phyloP scores from a whole-genome alignment of 2,329 filamentous ascomycete genomes.

The Coniochaeta prunicola region DNA sequence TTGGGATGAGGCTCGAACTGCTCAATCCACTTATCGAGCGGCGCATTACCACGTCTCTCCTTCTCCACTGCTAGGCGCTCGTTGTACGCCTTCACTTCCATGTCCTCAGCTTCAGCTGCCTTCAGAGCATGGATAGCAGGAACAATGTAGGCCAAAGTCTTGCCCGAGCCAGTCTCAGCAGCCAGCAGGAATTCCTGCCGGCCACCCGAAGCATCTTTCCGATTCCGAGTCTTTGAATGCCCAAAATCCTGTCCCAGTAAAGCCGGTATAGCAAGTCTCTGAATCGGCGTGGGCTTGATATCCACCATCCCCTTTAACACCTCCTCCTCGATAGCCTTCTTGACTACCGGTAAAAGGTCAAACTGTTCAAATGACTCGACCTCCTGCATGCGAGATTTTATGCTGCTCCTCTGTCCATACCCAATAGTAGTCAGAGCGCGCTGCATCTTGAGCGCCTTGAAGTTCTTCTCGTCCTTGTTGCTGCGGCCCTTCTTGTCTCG shows the following conservation, averaged over 20 bases:
- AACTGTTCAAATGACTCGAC: slow-evolving; percentile 79
- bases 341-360: slow-evolving; percentile 62
- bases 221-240: slow-evolving; percentile 19
- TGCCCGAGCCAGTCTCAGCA: slow-evolving; percentile 94
- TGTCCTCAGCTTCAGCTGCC: slow-evolving; percentile 57
- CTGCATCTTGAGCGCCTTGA: slow-evolving; percentile 93
- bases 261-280: slow-evolving; percentile 79
- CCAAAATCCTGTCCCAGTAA: slow-evolving; percentile 54
- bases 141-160: slow-evolving; percentile 87
- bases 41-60: slow-evolving; percentile 42
- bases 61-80: slow-evolving; percentile 47
- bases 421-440: slow-evolving; percentile 67
- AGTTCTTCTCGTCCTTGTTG: slow-evolving; percentile 43
- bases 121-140: slow-evolving; percentile 84
- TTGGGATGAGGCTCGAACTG: slow-evolving; percentile 66
- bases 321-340: slow-evolving; percentile 64
- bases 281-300: slow-evolving; percentile 78
- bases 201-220: slow-evolving; percentile 15
- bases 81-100: slow-evolving; percentile 49
- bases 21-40: slow-evolving; percentile 40
- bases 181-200: slow-evolving; percentile 69
- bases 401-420: slow-evolving; percentile 55
- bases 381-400: slow-evolving; percentile 52
- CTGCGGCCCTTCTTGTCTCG: slow-evolving; percentile 16
- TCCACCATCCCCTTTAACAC: slow-evolving; percentile 69